Percentiles rank a stretch among this genome's conserved stretches.
Evolutionary conservation across 192 early-diverging fungal species (phyloP).

Genomic region (Entomortierella chlamydospora): DNA sequence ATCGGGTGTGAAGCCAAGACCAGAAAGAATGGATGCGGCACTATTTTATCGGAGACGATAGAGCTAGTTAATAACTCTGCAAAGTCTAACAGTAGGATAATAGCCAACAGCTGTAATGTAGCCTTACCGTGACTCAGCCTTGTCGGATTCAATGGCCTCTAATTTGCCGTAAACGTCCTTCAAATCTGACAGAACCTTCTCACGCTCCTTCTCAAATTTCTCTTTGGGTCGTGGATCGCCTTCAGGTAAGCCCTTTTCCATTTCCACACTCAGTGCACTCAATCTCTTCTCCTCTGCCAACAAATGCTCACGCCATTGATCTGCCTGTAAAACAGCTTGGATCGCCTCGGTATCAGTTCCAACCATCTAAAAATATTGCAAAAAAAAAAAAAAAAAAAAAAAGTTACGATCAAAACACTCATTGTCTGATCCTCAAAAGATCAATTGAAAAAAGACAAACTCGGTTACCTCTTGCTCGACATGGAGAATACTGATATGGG

Average conservation of each 20-base stretch:
- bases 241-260: conserved; percentile 64
- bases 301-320: conserved; percentile 91
- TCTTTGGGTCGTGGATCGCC: conserved; percentile 64
- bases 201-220: conserved; percentile 47
- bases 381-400: not conserved
- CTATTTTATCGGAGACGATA: conserved; percentile 42
- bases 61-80: too few species aligned
- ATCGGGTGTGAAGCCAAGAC: conserved; percentile 90
- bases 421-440: conserved; percentile 1
- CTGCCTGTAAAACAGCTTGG: conserved; percentile 91
- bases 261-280: conserved; percentile 60
- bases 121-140: conserved; percentile 86
- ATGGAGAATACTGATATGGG: conserved; percentile 94
- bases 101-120: not conserved
- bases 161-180: conserved; percentile 89
- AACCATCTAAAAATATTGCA: conserved; percentile 84
- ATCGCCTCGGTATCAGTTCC: conserved; percentile 92
- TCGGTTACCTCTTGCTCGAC: conserved; percentile 93
- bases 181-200: conserved; percentile 59
- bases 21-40: conserved; percentile 94
- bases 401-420: too few species aligned
- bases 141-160: conserved; percentile 96
- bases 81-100: too few species aligned
- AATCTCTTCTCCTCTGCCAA: conserved; percentile 85
- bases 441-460: conserved; percentile 7